phyloP scores from a whole-genome alignment of 331 rosid species.

The Pyrus hybrid region DNA sequence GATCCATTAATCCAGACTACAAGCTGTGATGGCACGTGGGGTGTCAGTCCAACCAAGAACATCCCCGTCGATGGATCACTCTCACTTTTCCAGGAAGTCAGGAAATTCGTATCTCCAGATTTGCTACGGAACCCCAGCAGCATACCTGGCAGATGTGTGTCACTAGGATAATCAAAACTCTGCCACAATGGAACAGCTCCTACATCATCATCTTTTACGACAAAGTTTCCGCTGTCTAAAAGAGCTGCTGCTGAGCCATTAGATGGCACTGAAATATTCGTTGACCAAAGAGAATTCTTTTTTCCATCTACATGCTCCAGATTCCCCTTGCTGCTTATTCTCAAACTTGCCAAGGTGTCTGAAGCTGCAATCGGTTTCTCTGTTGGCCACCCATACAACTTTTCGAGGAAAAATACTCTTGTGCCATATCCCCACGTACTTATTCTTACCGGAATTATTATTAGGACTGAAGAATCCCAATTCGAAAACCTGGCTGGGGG shows the following conservation, averaged over 20 bases:
- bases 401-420: neutral
- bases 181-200: neutral
- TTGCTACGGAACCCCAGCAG: neutral
- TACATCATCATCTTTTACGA: neutral
- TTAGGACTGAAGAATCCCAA: neutral
- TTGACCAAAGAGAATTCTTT: neutral
- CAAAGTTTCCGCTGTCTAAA: constrained; percentile 10
- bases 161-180: constrained; percentile 1
- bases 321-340: neutral
- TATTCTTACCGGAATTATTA: neutral
- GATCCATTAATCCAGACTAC: constrained; percentile 7
- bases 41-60: neutral
- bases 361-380: neutral
- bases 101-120: neutral
- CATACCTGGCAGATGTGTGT: neutral
- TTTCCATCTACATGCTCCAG: neutral
- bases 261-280: neutral
- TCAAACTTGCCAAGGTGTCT: neutral
- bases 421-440: neutral
- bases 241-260: constrained; percentile 11
- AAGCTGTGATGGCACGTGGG: neutral
- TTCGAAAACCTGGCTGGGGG: neutral
- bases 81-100: constrained; percentile 13
- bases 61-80: constrained; percentile 14
- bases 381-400: neutral